Evolutionary conservation across 2,329 filamentous ascomycete genomes (phyloP).

Genomic region (Trichoderma sp.): DNA sequence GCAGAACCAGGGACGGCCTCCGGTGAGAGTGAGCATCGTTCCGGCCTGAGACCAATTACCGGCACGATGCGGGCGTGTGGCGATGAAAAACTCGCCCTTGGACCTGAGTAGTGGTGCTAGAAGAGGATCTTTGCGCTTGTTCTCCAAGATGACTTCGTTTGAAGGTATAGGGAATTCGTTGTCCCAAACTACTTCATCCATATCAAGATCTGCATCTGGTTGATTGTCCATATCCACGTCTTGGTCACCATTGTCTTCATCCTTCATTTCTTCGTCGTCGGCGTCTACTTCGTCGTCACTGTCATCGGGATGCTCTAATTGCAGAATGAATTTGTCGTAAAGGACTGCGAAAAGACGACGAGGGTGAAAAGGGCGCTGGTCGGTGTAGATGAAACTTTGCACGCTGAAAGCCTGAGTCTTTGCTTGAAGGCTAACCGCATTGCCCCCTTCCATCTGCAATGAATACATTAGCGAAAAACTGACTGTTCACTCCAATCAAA

Average conservation of each 20-base stretch:
- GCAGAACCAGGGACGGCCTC: constrained; percentile 58
- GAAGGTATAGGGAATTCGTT: constrained; percentile 29
- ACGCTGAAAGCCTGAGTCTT: constrained; percentile 73
- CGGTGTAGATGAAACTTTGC: constrained; percentile 66
- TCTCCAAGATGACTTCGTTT: constrained; percentile 49
- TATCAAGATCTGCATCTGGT: no score
- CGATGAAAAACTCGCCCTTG: constrained; percentile 61
- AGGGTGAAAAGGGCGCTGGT: constrained; percentile 54
- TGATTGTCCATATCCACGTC: constrained; percentile 19
- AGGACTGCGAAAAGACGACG: constrained; percentile 44
- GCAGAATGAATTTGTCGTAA: constrained; percentile 51
- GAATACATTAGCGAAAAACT: not conserved
- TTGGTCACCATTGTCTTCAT: not conserved
- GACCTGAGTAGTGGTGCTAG: constrained; percentile 59
- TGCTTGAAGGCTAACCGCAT: constrained; percentile 61
- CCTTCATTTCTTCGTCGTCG: constrained; percentile 28
- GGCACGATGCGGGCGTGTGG: constrained; percentile 52
- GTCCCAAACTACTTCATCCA: no score
- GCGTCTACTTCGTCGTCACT: constrained; percentile 37
- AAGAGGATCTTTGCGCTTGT: constrained; percentile 51
- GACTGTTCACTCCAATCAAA: not conserved
- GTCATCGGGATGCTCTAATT: constrained; percentile 43
- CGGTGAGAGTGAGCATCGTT: constrained; percentile 60
- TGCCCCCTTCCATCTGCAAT: constrained; percentile 44
- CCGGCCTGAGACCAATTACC: constrained; percentile 65